Conservation (phyloP, 2,329 filamentous ascomycete genomes). For the Arthroderma sp. region DNA sequence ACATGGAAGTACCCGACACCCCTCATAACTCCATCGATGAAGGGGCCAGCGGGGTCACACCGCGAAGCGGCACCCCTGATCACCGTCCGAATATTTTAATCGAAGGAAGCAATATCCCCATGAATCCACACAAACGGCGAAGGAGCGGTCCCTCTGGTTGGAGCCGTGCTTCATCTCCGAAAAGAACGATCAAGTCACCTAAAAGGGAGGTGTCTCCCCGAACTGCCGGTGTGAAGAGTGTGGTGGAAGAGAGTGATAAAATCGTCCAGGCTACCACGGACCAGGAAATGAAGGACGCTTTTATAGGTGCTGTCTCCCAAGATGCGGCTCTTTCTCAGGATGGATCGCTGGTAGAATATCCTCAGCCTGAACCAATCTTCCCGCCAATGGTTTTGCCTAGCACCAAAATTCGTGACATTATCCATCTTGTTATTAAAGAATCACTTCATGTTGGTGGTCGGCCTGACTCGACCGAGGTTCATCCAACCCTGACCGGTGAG, state of each 20-base stretch:
- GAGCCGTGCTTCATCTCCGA: constrained; percentile 21
- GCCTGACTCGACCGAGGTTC: constrained; percentile 34
- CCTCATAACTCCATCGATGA: constrained; percentile 33
- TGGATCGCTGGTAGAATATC: constrained; percentile 23
- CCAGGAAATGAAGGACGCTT: constrained; percentile 20
- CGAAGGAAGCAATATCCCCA: constrained; percentile 30
- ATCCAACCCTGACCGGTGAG: constrained; percentile 32
- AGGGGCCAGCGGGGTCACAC: constrained; percentile 19
- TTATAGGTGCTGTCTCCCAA: constrained; percentile 26
- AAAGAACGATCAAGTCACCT: constrained; percentile 21
- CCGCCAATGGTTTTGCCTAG: constrained; percentile 26
- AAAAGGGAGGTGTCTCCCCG: constrained; percentile 25
- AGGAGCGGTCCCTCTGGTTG: constrained; percentile 29
- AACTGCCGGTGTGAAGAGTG: constrained; percentile 28
- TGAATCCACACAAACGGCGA: constrained; percentile 34
- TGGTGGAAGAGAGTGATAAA: constrained; percentile 30
- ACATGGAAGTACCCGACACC: constrained; percentile 59
- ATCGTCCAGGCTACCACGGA: constrained; percentile 24
- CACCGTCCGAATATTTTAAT: constrained; percentile 28
- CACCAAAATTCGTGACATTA: constrained; percentile 33
- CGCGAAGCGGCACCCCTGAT: constrained; percentile 17
- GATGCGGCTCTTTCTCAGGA: constrained; percentile 16
- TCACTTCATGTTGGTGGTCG: constrained; percentile 35
- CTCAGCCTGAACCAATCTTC: constrained; percentile 18
- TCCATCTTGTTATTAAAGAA: constrained; percentile 35